Conservation (phyloP, 768 basidiomycete genomes). For the Fistulinella prunicolor region DNA sequence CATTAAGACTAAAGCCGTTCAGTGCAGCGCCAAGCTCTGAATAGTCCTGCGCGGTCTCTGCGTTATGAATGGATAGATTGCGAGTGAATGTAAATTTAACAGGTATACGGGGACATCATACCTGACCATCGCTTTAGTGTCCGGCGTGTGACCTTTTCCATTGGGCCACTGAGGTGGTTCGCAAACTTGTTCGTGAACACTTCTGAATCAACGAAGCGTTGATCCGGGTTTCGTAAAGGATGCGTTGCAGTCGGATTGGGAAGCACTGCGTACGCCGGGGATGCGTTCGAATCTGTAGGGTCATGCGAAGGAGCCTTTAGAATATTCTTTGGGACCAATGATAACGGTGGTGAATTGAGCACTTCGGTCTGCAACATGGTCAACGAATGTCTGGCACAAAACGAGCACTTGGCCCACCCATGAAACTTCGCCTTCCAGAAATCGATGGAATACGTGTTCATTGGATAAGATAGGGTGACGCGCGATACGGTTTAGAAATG, state of each 20-base stretch:
- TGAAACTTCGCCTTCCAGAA: constrained; percentile 92
- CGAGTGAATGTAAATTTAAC: neutral
- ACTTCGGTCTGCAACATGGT: constrained; percentile 70
- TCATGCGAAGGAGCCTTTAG: constrained; percentile 94
- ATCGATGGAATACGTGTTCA: constrained; percentile 94
- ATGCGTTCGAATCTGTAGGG: constrained; percentile 75
- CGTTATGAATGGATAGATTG: neutral
- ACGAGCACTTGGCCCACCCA: constrained; percentile 59
- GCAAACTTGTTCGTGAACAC: constrained; percentile 95
- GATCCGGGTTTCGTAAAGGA: constrained; percentile 89
- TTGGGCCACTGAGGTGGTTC: constrained; percentile 82
- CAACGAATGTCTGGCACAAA: neutral
- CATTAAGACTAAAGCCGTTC: constrained; percentile 92
- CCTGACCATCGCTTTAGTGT: constrained; percentile 94
- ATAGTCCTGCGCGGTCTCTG: constrained; percentile 83
- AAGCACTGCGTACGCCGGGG: constrained; percentile 75
- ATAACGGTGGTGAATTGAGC: constrained; percentile 87
- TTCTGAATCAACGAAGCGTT: constrained; percentile 94
- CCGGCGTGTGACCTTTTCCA: constrained; percentile 95
- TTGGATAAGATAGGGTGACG: constrained; percentile 94
- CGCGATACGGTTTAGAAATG: constrained; percentile 87
- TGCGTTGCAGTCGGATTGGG: constrained; percentile 88
- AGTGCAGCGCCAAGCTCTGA: constrained; percentile 88
- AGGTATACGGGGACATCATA: constrained; percentile 32
- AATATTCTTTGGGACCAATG: constrained; percentile 90